Evolutionary conservation across 352 stramenopile species (phyloP).

Genomic region (Phytophthora macrochlamydospora): DNA sequence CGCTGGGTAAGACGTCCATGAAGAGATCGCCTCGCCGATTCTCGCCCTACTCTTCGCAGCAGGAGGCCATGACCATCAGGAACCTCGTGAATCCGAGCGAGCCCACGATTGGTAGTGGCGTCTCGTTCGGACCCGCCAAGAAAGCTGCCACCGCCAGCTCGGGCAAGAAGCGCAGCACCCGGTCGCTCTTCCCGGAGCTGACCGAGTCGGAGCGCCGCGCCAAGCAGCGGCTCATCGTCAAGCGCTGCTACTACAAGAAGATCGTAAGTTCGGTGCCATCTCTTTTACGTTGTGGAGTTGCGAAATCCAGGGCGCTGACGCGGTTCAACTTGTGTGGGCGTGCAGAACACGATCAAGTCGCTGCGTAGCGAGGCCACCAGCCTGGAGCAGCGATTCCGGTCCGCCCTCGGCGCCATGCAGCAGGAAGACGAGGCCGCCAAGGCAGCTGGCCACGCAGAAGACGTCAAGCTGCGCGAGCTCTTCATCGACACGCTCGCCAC

Average conservation of each 20-base stretch:
- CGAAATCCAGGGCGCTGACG: slow-evolving; percentile 27
- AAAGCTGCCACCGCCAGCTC: slow-evolving; percentile 1
- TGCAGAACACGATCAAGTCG: slow-evolving; percentile 71
- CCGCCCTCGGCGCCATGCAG: slow-evolving; percentile 38
- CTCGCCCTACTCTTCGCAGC: slow-evolving; percentile 21
- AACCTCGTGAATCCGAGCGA: slow-evolving; percentile 28
- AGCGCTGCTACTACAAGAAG: slow-evolving; percentile 84
- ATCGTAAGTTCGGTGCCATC: slow-evolving; percentile 52
- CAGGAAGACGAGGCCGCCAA: slow-evolving; percentile 30
- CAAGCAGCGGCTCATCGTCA: slow-evolving; percentile 76
- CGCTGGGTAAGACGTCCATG: slow-evolving; percentile 34
- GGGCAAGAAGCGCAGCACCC: slow-evolving; percentile 59
- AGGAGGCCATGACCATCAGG: slow-evolving; percentile 30
- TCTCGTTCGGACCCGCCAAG: slow-evolving; percentile 11
- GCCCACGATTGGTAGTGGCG: slow-evolving; percentile 25
- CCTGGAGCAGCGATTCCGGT: slow-evolving; percentile 47
- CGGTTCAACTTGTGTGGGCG: slow-evolving; percentile 12
- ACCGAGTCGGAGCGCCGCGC: slow-evolving; percentile 60
- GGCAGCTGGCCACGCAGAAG: slow-evolving; percentile 11
- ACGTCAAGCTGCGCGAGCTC: slow-evolving; percentile 38
- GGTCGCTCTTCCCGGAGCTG: slow-evolving; percentile 43
- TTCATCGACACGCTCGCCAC: slow-evolving; percentile 50
- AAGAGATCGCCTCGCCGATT: slow-evolving; percentile 32
- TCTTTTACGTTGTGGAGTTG: slow-evolving; percentile 17
- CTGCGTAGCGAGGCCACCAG: slow-evolving; percentile 53